phyloP scores from a whole-genome alignment of 345 rosid genomes.

The Euclidium syriacum region DNA sequence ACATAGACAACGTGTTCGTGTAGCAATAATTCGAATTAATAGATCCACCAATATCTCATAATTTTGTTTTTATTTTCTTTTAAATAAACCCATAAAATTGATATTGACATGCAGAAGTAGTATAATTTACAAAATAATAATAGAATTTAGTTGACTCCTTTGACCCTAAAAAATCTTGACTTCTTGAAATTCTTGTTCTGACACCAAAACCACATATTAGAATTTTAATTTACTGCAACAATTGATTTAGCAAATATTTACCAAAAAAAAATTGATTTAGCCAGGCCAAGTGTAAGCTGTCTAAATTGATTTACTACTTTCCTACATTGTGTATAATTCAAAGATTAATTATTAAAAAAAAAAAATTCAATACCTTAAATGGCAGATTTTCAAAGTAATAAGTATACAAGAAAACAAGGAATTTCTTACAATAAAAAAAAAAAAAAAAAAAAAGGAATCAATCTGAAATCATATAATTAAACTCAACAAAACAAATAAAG shows the following conservation, averaged over 20 bases:
- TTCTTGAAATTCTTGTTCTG: background rate
- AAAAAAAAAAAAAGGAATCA: slow-evolving; percentile 3
- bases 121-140: no score
- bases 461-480: slow-evolving; percentile 2
- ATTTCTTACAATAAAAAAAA: no score
- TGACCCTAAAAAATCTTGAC: background rate
- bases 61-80: background rate
- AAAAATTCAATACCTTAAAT: background rate
- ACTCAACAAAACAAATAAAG: background rate
- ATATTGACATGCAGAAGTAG: slow-evolving; percentile 2
- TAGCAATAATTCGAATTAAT: background rate
- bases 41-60: background rate
- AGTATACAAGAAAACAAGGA: background rate
- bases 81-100: background rate
- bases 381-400: background rate
- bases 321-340: background rate
- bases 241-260: no score
- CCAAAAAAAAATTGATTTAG: no score
- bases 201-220: background rate
- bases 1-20: background rate
- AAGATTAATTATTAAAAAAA: background rate
- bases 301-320: background rate
- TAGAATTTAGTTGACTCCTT: background rate
- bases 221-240: no score
- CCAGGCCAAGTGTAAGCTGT: background rate